A percentile compares a stretch with the other conserved stretches of the same genome.
Evolutionary conservation across 768 basidiomycete species (phyloP).

Genomic region (Pholiota conissans): DNA sequence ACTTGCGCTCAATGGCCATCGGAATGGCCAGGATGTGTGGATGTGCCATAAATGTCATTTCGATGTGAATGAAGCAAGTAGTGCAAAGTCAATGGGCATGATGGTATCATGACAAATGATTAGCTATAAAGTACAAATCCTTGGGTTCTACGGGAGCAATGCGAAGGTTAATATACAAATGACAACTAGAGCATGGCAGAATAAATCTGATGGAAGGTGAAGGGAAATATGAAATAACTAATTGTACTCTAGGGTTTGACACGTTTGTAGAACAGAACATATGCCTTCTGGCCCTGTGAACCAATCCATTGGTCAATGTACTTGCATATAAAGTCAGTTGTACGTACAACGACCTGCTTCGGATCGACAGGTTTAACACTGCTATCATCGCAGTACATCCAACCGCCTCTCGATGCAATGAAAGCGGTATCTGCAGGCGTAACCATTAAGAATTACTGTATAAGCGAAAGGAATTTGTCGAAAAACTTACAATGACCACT

Average conservation of each 20-base stretch:
- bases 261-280: slow-evolving; percentile 82
- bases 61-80: slow-evolving; percentile 27
- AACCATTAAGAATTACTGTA: slow-evolving; percentile 4
- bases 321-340: not conserved
- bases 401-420: slow-evolving; percentile 82
- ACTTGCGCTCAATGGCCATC: slow-evolving; percentile 13
- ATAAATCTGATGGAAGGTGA: slow-evolving; percentile 13
- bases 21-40: slow-evolving; percentile 24
- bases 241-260: slow-evolving; percentile 43
- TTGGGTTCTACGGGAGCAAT: slow-evolving; percentile 27
- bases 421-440: slow-evolving; percentile 87
- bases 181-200: slow-evolving; percentile 19
- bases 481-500: slow-evolving; percentile 88
- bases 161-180: slow-evolving; percentile 34
- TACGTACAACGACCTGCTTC: slow-evolving; percentile 80
- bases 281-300: slow-evolving; percentile 58
- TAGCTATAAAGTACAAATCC: slow-evolving; percentile 35
- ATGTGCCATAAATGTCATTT: slow-evolving; percentile 53
- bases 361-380: slow-evolving; percentile 72
- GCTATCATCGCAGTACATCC: slow-evolving; percentile 95
- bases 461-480: not conserved
- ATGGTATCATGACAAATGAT: slow-evolving; percentile 35
- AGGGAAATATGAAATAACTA: slow-evolving; percentile 28
- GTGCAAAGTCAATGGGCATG: slow-evolving; percentile 30
- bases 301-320: slow-evolving; percentile 5